Percentiles rank a stretch among this genome's conserved stretches.
These are phyloP conservation scores for Phytopythium kandeliae DNA, from an alignment of 352 stramenopile genomes.

Conservation along the genomic window DNA sequence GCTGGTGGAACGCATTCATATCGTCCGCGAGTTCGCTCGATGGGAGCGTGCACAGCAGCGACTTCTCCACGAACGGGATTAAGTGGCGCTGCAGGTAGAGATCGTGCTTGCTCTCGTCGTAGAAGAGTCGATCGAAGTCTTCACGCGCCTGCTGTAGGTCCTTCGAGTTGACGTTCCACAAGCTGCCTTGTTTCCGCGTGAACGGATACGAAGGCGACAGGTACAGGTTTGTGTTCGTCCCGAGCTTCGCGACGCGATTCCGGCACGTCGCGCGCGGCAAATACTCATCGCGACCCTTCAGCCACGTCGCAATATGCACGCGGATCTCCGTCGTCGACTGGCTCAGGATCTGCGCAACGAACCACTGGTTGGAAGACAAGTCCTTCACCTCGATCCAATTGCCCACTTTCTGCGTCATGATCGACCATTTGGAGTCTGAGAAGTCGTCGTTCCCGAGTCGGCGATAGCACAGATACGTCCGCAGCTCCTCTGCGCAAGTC, in stretches of 20 bases:
- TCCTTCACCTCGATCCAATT: conserved; percentile 85
- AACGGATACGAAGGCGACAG: conserved; percentile 77
- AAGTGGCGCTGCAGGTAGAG: conserved; percentile 48
- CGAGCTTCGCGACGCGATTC: conserved; percentile 62
- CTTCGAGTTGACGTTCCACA: conserved; percentile 58
- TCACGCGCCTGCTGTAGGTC: conserved; percentile 57
- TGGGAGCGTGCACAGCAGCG: conserved; percentile 57
- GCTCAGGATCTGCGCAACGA: conserved; percentile 65
- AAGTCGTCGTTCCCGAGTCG: conserved; percentile 64
- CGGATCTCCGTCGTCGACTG: conserved; percentile 61
- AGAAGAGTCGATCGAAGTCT: conserved; percentile 75
- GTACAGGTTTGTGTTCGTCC: conserved; percentile 70
- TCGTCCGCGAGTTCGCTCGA: conserved; percentile 70
- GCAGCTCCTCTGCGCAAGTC: conserved; percentile 38
- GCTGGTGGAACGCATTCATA: conserved; percentile 75
- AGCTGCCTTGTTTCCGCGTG: conserved; percentile 60
- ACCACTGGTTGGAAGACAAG: conserved; percentile 69
- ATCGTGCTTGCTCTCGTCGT: conserved; percentile 36
- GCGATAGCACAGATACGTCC: conserved; percentile 68
- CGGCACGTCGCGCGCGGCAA: conserved; percentile 49
- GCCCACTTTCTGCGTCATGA: conserved; percentile 53
- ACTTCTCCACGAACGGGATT: conserved; percentile 70
- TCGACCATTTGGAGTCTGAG: conserved; percentile 61
- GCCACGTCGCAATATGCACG: conserved; percentile 62
- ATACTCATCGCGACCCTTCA: conserved; percentile 67